A percentile compares a stretch with the other conserved stretches of the same genome.
Evolutionary conservation across 2,329 filamentous ascomycete species (phyloP).

Genomic region (Thelonectria blattea): DNA sequence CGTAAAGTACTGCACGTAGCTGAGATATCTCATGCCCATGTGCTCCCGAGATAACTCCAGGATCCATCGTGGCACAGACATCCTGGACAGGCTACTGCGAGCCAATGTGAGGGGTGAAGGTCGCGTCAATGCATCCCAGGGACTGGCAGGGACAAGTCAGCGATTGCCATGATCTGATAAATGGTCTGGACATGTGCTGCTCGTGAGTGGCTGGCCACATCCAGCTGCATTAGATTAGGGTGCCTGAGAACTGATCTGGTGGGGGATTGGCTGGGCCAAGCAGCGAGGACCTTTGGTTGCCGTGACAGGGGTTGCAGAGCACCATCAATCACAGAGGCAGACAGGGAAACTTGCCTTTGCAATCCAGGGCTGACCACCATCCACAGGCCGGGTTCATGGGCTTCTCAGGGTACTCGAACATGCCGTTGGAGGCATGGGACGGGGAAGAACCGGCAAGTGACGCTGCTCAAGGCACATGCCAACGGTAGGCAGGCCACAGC

Average conservation of each 20-base stretch:
- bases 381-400: slow-evolving; percentile 36
- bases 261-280: neutral
- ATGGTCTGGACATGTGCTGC: neutral
- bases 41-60: neutral
- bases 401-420: neutral
- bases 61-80: neutral
- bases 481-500: neutral
- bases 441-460: slow-evolving; percentile 3
- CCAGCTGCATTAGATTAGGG: neutral
- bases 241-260: neutral
- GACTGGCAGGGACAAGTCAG: neutral
- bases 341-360: neutral
- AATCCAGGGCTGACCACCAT: slow-evolving; percentile 19
- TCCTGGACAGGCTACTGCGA: no score
- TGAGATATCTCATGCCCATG: neutral
- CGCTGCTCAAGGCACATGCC: slow-evolving; percentile 1
- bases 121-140: neutral
- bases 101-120: neutral
- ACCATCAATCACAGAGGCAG: neutral
- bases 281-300: neutral
- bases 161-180: neutral
- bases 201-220: neutral
- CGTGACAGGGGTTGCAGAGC: neutral
- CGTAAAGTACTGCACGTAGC: no score
- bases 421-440: slow-evolving; percentile 15